These are phyloP conservation scores for Melampsora americana DNA, from an alignment of 1,284 basidiomycete genomes.

Conservation along the genomic window DNA sequence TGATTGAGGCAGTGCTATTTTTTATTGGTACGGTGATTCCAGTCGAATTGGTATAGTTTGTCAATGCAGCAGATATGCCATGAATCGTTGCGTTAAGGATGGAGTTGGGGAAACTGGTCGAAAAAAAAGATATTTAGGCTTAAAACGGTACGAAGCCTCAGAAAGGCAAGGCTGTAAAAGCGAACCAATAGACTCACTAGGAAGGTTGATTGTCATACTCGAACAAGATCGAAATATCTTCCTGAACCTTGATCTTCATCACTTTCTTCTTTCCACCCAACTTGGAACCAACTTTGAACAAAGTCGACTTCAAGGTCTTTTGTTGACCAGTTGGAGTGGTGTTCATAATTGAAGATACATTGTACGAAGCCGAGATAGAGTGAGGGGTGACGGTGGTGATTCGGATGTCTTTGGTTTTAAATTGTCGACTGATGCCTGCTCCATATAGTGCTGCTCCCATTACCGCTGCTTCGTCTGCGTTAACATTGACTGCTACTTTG, in stretches of 20 bases:
- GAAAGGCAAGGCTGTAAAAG: neutral
- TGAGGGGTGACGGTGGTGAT: conserved; percentile 70
- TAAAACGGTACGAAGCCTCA: too few relatives aligned
- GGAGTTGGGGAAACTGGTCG: conserved; percentile 34
- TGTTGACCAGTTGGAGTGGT: conserved; percentile 50
- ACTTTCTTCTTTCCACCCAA: conserved; percentile 71
- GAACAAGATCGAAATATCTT: conserved; percentile 71
- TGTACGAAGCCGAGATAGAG: conserved; percentile 73
- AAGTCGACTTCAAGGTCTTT: conserved; percentile 66
- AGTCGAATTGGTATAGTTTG: conserved; percentile 69
- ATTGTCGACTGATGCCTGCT: conserved; percentile 80
- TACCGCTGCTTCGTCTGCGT: conserved; percentile 93
- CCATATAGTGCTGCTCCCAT: conserved; percentile 88
- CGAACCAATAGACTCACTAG: conserved; percentile 58
- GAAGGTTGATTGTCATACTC: conserved; percentile 58
- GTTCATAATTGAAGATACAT: conserved; percentile 53
- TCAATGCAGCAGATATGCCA: conserved; percentile 68
- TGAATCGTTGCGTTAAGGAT: conserved; percentile 67
- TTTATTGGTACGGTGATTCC: conserved; percentile 56
- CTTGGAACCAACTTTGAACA: conserved; percentile 73
- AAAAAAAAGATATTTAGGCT: conserved; percentile 50
- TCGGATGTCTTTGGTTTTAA: conserved; percentile 92
- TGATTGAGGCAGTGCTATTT: conserved; percentile 73
- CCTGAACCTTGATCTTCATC: conserved; percentile 72
- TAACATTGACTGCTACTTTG: conserved; percentile 87